Conservation (phyloP, 2,329 filamentous ascomycete genomes). For the Penicillium psychrosexuale region DNA sequence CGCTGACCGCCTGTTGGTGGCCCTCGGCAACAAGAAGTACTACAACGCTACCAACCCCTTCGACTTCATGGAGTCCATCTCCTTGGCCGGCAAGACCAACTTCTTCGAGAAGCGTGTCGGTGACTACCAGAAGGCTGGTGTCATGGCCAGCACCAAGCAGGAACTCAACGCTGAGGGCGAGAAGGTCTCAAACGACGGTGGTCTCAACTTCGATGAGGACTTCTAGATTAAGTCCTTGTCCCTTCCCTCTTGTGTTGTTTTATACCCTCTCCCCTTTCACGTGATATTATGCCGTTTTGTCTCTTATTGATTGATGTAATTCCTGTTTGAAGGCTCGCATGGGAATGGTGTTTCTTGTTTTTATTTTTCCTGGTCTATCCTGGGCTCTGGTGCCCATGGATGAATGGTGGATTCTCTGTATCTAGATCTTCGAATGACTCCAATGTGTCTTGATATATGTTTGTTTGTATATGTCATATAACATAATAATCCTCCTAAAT, state of each 20-base stretch:
- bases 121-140: conserved; percentile 99
- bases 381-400: conserved; percentile 18
- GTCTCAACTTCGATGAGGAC: conserved; percentile 94
- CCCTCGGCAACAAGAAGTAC: conserved; percentile 89
- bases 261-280: conserved; percentile 25
- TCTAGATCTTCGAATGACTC: conserved; percentile 20
- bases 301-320: conserved; percentile 30
- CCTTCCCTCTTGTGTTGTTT: conserved; percentile 18
- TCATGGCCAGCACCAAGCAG: conserved; percentile 89
- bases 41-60: conserved; percentile 95
- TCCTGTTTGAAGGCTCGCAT: conserved; percentile 32
- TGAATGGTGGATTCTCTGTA: conserved; percentile 24
- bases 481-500: neutral
- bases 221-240: conserved; percentile 62
- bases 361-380: conserved; percentile 12
- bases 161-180: conserved; percentile 51
- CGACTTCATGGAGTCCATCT: conserved; percentile 99
- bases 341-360: conserved; percentile 31
- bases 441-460: conserved; percentile 6
- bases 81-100: conserved; percentile 98
- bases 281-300: conserved; percentile 27
- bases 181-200: conserved; percentile 54
- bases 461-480: neutral
- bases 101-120: conserved; percentile 99
- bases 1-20: conserved; percentile 86